Evolutionary conservation across 345 rosid genomes (phyloP), one percentile per base, ranked within the genome.

Genomic region (Ceriops tagal): DNA sequence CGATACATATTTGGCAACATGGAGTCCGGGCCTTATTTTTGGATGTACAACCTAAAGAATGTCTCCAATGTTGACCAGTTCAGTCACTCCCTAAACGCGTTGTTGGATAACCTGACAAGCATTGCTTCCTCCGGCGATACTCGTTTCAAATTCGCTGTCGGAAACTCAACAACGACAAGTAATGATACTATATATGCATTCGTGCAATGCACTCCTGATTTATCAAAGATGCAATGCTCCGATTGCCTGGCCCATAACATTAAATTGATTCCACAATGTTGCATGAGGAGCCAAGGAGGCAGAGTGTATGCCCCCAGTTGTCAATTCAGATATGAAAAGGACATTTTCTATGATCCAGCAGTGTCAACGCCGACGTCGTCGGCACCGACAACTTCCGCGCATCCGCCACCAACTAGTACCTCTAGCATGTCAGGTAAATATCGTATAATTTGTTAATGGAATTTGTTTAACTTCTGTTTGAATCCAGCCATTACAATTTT

Each of bases 121-220:
- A 66, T 1, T 26, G 82, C 84, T 26, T 67, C 82, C 0, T 53
- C 69, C 0, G 78, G 81, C 1, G 66, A 53, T 24, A 63, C 76
- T 2, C 58, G 22, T 10, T 35, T 26, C 1, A 81, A 77, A 46
- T 79, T 71, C n/a, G 81, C 84, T 0, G 51, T 55, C 0, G 74
- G 73, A 7, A 66, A 61, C 11, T 39, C 57, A 2, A 1, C n/a
- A 0, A 59, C 49, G 8, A 4, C 51, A 0, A 18, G 46, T 26
- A 37, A 24, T 1, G 64, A 66, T n/a, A 69, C 58, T 1, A 24
- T 84, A 20, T 81, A 79, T 37, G 80, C 73, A 53, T 67, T 79
- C 6, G 80, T 77, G 37, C 85, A 84, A 69, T 81, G 88, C 61
- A 84, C 88, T 13, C 85, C 88, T 13, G 1, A 60, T 64, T 5